Conservation (phyloP, 2,329 filamentous ascomycete species). For the Xylaria sp. region DNA sequence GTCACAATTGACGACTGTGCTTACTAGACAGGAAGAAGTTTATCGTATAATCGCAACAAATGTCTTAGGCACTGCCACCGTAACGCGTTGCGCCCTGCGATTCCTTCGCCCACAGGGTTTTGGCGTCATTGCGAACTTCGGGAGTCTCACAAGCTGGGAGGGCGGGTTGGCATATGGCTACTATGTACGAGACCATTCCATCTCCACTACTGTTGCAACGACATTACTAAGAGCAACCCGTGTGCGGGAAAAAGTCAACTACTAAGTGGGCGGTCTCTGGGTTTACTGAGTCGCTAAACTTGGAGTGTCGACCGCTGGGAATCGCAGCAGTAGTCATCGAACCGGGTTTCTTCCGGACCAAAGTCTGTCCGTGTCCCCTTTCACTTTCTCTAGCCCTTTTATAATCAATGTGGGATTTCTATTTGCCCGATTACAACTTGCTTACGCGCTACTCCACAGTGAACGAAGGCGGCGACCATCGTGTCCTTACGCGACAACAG, state of each 20-base stretch:
- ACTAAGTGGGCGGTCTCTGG: slow-evolving; percentile 3
- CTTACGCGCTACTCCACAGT: not conserved
- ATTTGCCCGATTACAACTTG: no score
- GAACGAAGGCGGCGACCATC: not conserved
- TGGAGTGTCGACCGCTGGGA: not conserved
- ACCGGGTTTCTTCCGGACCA: slow-evolving; percentile 6
- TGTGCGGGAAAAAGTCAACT: not conserved
- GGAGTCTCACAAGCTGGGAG: slow-evolving; percentile 3
- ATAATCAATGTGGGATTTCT: not conserved
- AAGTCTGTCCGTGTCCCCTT: not conserved
- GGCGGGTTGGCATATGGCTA: slow-evolving; percentile 5
- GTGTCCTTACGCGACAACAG: not conserved
- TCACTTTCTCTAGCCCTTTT: not conserved
- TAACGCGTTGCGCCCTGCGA: not conserved
- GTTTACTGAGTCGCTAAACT: not conserved
- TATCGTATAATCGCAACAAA: not conserved
- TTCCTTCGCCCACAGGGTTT: not conserved
- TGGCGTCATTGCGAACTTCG: slow-evolving; percentile 13
- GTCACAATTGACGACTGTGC: not conserved
- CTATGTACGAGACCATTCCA: not conserved
- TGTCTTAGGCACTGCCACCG: not conserved
- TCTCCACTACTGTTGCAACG: not conserved
- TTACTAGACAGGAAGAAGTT: not conserved
- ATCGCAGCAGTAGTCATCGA: slow-evolving; percentile 12
- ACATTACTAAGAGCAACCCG: not conserved